Percentiles rank a stretch among this genome's conserved stretches.
Evolutionary conservation across 2,329 filamentous ascomycete genomes (phyloP).

Genomic region (Eutypa lata): DNA sequence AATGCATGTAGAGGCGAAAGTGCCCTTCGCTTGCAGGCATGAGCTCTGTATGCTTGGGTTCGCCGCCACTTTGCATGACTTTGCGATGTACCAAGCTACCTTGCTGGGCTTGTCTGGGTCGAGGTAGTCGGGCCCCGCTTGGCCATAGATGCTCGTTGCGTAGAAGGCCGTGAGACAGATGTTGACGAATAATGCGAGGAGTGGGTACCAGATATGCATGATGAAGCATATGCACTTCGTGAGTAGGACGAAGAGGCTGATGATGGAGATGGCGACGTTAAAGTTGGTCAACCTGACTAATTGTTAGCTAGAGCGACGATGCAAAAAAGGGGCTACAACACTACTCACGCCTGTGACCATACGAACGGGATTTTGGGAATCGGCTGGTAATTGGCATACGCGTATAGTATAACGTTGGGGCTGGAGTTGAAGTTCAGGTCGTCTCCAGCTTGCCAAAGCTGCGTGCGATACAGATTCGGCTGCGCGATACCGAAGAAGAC

Average conservation of each 20-base stretch:
- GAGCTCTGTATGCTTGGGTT: constrained; percentile 51
- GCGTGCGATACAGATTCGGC: constrained; percentile 68
- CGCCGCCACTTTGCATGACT: constrained; percentile 62
- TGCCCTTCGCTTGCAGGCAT: constrained; percentile 66
- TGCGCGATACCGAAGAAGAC: constrained; percentile 71
- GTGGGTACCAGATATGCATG: constrained; percentile 67
- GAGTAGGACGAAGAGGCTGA: constrained; percentile 73
- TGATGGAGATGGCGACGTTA: constrained; percentile 73
- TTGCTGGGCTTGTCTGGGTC: constrained; percentile 61
- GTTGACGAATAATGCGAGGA: constrained; percentile 60
- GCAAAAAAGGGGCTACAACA: not conserved
- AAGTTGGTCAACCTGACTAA: constrained; percentile 61
- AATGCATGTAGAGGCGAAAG: constrained; percentile 61
- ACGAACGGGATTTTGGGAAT: constrained; percentile 63
- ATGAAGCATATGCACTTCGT: constrained; percentile 67
- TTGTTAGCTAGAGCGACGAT: constrained; percentile 8
- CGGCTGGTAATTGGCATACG: constrained; percentile 67
- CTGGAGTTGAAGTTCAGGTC: constrained; percentile 72
- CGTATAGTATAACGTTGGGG: constrained; percentile 66
- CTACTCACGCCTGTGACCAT: constrained; percentile 69
- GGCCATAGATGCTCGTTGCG: constrained; percentile 63
- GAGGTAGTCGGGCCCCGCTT: constrained; percentile 70
- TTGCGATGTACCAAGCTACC: constrained; percentile 72
- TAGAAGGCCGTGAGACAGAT: constrained; percentile 59
- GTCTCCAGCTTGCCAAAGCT: constrained; percentile 70